These are phyloP conservation scores for Bipolaris cookei DNA, from an alignment of 2,329 filamentous ascomycete species.

Conservation along the genomic window DNA sequence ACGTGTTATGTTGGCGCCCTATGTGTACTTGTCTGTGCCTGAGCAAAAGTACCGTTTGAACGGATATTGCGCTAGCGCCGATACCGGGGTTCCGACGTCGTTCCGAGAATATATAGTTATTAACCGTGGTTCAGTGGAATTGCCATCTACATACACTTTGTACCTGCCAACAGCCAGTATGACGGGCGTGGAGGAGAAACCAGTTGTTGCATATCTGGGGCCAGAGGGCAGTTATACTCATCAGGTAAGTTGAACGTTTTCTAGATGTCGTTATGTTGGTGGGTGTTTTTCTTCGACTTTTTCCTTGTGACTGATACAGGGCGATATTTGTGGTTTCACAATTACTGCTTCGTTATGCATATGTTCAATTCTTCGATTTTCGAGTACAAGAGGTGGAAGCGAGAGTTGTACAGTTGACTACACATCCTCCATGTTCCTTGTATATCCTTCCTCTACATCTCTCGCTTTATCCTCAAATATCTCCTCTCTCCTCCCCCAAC, in stretches of 20 bases:
- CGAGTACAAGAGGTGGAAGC: not conserved
- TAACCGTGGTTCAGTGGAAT: not conserved
- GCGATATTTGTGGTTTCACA: not conserved
- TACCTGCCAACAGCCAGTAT: slow-evolving; percentile 11
- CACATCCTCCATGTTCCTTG: not conserved
- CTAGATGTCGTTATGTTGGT: not conserved
- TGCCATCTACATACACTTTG: not conserved
- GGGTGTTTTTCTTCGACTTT: not conserved
- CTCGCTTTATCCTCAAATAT: no score
- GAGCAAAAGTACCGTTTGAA: not conserved
- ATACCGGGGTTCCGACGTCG: slow-evolving; percentile 18
- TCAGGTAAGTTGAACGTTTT: slow-evolving; percentile 58
- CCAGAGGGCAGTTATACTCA: slow-evolving; percentile 72
- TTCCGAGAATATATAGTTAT: slow-evolving; percentile 7
- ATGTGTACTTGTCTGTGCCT: not conserved
- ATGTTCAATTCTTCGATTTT: not conserved
- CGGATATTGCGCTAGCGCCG: slow-evolving; percentile 5
- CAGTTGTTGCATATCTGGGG: slow-evolving; percentile 64
- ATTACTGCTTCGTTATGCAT: not conserved
- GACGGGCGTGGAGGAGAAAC: slow-evolving; percentile 22
- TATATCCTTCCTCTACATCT: not conserved
- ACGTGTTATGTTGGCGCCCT: not conserved
- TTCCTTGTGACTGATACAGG: no score
- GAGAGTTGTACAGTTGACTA: no score
- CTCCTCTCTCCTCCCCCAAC: no score